Percentiles rank a stretch among this genome's conserved stretches.
Conservation (phyloP, 2,329 filamentous ascomycete species). For the Trichoderma sp. region DNA sequence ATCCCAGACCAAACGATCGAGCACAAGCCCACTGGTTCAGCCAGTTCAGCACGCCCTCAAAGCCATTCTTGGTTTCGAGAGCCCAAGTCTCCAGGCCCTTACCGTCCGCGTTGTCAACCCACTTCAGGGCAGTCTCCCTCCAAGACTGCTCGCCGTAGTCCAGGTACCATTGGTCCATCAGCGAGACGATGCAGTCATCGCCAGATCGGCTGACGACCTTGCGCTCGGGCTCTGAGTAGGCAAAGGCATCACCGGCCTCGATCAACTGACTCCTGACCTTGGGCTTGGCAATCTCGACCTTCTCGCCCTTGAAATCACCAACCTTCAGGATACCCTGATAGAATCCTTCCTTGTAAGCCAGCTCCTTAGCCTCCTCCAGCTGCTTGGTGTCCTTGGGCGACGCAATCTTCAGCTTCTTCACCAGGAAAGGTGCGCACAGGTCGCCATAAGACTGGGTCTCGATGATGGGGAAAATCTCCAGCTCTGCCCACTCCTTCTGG, state of each 20-base stretch:
- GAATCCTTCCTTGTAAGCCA: conserved; percentile 96
- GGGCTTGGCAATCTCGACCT: conserved; percentile 83
- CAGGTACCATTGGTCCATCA: conserved; percentile 97
- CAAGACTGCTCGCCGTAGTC: conserved; percentile 93
- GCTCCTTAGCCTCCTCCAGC: conserved; percentile 89
- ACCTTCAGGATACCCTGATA: conserved; percentile 91
- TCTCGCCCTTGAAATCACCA: conserved; percentile 84
- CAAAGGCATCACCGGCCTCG: conserved; percentile 76
- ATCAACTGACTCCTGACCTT: conserved; percentile 80
- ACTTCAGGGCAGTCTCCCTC: conserved; percentile 73
- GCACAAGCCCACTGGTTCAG: conserved; percentile 95
- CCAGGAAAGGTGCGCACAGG: conserved; percentile 76
- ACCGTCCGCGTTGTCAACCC: conserved; percentile 67
- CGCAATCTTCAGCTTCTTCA: conserved; percentile 93
- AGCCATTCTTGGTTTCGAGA: conserved; percentile 74
- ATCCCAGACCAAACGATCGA: conserved; percentile 86
- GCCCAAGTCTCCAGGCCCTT: conserved; percentile 77
- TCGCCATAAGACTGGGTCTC: conserved; percentile 86
- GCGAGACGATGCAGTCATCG: conserved; percentile 89
- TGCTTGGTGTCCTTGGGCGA: conserved; percentile 92
- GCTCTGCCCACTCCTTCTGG: conserved; percentile 92
- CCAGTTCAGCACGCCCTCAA: conserved; percentile 87
- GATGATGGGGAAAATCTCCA: conserved; percentile 87
- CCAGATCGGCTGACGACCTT: conserved; percentile 85
- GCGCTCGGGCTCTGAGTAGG: conserved; percentile 90